Evolutionary conservation across 495 filamentous ascomycete species (phyloP), one percentile per base, ranked within the genome.

Genomic region (Penicillium ucsense): DNA sequence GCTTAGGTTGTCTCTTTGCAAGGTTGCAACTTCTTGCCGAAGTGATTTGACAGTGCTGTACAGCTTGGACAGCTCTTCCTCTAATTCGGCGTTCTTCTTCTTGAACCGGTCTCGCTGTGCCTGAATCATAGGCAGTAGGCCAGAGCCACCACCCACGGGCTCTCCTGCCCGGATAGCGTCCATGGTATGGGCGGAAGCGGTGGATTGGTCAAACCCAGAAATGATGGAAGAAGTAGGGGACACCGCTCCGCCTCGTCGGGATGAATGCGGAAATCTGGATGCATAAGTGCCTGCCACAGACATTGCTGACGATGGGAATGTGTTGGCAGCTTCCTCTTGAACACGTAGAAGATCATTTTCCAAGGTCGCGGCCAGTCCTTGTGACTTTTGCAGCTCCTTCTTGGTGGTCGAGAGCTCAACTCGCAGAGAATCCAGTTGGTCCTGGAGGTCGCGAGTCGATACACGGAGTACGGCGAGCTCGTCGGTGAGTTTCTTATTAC

Each of bases 41-140:
- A 97, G 74, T 7, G 89, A 84, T 27, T 91, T 89, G 29, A 97
- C 83, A 0, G 80, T 84, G 35, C 74, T 78, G 59, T 97, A 87
- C 43, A 76, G 71, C 48, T 92, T 89, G 5, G 87, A 87, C 12
- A 97, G 74, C 56, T 97, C 90, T 41, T 87, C 80, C 63, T 97
- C 94, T 38, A 99, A 79, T 60, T 97, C 87, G 2, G 82, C 66
- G 50, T 94, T 97, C 54, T 89, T 84, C 74, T 94, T 88, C 74
- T 95, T 97, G 78, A 99, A 99, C 37, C 92, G 86, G 65, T 99
- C 92, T 50, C 92, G 83, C 64, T 99, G 92, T 12, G 92, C 92
- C 41, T 92, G 94, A 47, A 99, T 84, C 92, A 99, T 99, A 29
- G 94, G 92, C 29, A 99, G 72, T 49, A 99, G 94, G 12, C 89